These are phyloP conservation scores for Mytilinidion resinicola DNA, from an alignment of 495 filamentous ascomycete genomes.

Conservation along the genomic window DNA sequence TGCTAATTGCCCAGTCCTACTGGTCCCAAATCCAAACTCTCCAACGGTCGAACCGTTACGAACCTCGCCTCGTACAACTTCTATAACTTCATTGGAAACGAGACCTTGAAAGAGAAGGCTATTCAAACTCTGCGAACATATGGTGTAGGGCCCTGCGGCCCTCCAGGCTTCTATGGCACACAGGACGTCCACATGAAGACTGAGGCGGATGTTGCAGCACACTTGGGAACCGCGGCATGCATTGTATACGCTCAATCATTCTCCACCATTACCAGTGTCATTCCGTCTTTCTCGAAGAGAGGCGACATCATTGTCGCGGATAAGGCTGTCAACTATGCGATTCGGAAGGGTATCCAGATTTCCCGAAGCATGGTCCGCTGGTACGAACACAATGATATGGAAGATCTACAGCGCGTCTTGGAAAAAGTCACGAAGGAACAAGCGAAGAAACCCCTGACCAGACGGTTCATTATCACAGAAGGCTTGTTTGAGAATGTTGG, in stretches of 20 bases:
- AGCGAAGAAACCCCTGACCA: slow-evolving; percentile 77
- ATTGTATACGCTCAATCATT: slow-evolving; percentile 96
- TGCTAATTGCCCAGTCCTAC: slow-evolving; percentile 56
- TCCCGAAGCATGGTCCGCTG: slow-evolving; percentile 83
- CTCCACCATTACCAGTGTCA: slow-evolving; percentile 87
- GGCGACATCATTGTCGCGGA: slow-evolving; percentile 99
- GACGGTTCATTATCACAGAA: slow-evolving; percentile 94
- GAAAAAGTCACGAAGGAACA: slow-evolving; percentile 81
- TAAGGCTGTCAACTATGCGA: slow-evolving; percentile 85
- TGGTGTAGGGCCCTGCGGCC: slow-evolving; percentile 92
- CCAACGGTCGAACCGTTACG: slow-evolving; percentile 80
- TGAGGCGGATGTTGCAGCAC: slow-evolving; percentile 86
- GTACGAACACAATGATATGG: slow-evolving; percentile 96
- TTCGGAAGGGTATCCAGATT: slow-evolving; percentile 89
- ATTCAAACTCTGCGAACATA: slow-evolving; percentile 90
- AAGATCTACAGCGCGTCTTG: slow-evolving; percentile 82
- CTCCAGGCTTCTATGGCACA: slow-evolving; percentile 95
- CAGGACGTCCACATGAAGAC: slow-evolving; percentile 98
- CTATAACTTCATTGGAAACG: slow-evolving; percentile 92
- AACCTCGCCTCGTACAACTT: slow-evolving; percentile 94
- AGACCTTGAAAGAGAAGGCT: slow-evolving; percentile 86
- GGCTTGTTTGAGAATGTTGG: slow-evolving; percentile 88
- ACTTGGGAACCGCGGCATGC: slow-evolving; percentile 75
- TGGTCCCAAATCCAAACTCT: slow-evolving; percentile 79
- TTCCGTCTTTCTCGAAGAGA: slow-evolving; percentile 92